A percentile compares a stretch with the other conserved stretches of the same genome.
phyloP scores from a whole-genome alignment of 2,329 filamentous ascomycete genomes.

The Aspergillus vadensis region DNA sequence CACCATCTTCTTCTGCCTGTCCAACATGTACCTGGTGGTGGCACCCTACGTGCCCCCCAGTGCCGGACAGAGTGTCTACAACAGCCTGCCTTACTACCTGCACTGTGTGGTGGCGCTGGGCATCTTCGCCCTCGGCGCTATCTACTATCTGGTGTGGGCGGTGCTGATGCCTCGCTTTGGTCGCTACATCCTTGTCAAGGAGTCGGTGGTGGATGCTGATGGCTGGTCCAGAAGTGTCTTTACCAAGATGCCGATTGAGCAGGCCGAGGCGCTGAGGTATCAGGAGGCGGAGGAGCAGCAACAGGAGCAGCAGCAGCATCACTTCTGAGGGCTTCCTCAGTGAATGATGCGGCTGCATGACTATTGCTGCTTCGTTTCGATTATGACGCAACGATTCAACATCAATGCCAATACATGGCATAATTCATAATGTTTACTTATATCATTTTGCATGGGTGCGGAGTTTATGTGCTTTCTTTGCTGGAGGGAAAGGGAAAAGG shows the following conservation, averaged over 20 bases:
- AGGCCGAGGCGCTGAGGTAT: constrained; percentile 8
- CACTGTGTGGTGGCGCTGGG: constrained; percentile 57
- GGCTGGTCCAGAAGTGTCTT: constrained; percentile 65
- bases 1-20: constrained; percentile 55
- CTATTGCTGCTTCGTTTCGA: not conserved
- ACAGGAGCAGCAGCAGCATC: not conserved
- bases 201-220: constrained; percentile 59
- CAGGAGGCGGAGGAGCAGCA: not conserved
- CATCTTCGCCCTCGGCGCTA: constrained; percentile 52
- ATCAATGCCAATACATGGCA: constrained; percentile 14
- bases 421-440: constrained; percentile 18
- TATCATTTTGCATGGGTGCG: constrained; percentile 4
- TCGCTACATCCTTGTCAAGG: constrained; percentile 57
- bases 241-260: constrained; percentile 42
- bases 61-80: constrained; percentile 53
- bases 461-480: constrained; percentile 4
- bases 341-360: no score
- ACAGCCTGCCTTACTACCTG: constrained; percentile 55
- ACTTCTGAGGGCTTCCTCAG: no score
- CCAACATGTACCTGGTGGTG: constrained; percentile 55
- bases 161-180: constrained; percentile 48
- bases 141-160: constrained; percentile 57
- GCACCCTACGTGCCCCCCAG: constrained; percentile 56
- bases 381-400: constrained; percentile 21
- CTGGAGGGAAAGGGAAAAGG: not conserved